Evolutionary conservation across 2,329 filamentous ascomycete genomes (phyloP), one percentile per base, ranked within the genome.

Genomic region (Botryotinia convoluta): DNA sequence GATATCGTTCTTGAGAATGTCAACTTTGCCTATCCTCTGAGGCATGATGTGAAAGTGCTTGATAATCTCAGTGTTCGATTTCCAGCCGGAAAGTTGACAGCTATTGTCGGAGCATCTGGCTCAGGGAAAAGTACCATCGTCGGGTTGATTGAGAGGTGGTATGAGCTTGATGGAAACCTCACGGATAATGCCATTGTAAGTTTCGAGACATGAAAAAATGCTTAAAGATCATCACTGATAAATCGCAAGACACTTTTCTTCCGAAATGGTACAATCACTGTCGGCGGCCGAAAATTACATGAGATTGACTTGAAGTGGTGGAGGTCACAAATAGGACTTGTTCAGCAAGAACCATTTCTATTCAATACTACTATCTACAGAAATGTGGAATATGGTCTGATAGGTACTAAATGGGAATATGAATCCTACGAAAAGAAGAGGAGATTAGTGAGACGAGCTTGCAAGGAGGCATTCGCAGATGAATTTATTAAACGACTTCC

Each of bases 101-200:
- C 92, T 3, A 90, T 94, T 29, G 92, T 94, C 32, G 92, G 92
- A 0, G 88, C 91, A 0, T 92, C 90, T 3, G 92, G 92, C 0
- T 90, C 87, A 7, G 92, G 92, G 0, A 95, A 94, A 80, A 92
- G 89, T 69, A 94, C 92, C 0, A 89, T 94, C 39, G 88, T 93
- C 0, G 91, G 90, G 0, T 82, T 94, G 3, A 83, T 94, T 4
- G 89, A 94, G 79, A 84, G 91, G 45, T 94, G 91, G 90, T 94
- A 94, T 79, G 87, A 89, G 3, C 83, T 91, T 0, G 83, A 86
- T 51, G 84, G 69, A 42, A 72, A 72, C 10, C 45, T 72, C 32
- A 72, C 86, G 8, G 77, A 78, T 68, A 78, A 79, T 32, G 73
- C 75, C 6, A 48, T 79, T 32, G 78, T 79, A 73, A 75, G 75